phyloP scores from a whole-genome alignment of 345 rosid species.

The Acer yangbiense region DNA sequence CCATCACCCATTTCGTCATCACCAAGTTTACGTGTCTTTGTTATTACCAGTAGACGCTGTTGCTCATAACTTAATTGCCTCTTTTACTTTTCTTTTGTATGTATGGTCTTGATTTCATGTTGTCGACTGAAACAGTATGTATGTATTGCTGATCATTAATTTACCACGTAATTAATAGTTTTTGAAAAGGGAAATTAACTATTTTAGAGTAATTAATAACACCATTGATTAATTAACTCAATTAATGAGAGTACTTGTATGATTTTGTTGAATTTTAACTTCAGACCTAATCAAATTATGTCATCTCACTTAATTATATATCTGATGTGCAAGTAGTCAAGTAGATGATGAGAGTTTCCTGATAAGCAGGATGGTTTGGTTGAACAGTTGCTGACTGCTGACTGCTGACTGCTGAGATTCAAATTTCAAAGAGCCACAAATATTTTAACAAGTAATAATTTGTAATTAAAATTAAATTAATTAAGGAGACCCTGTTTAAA shows the following conservation, averaged over 20 bases:
- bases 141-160: not conserved
- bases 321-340: no score
- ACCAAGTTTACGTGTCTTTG: slow-evolving; percentile 47
- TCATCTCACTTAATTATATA: no score
- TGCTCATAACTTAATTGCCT: not conserved
- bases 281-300: not conserved
- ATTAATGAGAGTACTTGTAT: not conserved
- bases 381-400: not conserved
- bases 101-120: slow-evolving; percentile 5
- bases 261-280: not conserved
- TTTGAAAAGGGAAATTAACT: not conserved
- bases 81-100: not conserved
- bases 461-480: not conserved
- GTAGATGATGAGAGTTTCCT: not conserved
- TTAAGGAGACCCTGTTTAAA: not conserved
- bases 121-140: not conserved
- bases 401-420: not conserved
- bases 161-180: not conserved
- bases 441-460: not conserved
- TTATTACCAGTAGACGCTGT: slow-evolving; percentile 6
- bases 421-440: not conserved
- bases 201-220: not conserved
- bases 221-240: not conserved
- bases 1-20: slow-evolving; percentile 78
- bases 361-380: not conserved